Base-by-base conservation (phyloP, 768 basidiomycete genomes). In the Myochromella boudieri region DNA sequence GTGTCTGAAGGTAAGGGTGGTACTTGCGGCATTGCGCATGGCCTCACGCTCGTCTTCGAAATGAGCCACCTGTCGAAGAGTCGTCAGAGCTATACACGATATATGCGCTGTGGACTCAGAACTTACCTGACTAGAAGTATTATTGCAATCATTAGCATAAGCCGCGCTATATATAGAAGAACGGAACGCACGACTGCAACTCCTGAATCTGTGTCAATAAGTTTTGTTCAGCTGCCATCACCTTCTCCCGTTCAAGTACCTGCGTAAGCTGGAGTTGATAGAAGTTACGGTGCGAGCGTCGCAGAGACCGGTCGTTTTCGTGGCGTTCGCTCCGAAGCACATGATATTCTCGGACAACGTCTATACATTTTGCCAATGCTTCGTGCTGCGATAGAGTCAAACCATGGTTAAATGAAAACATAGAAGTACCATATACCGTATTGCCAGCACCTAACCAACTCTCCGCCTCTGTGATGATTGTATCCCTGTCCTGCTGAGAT, bases 391-490 rank as follows among this genome's bases (percentile, higher is more conserved):
- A 29, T 49, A 41, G 38, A 39, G n/a, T n/a, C n/a, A 26, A 25
- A 26, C 11, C 18, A 42, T 37, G 46, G 41, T 50, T 27, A 21
- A 33, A 34, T 36, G 46, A 22, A 33, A 41, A 26, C 49, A 3
- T 14, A 18, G 15, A 51, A 53, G 22, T 20, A 38, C 34, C 11
- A n/a, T 29, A 63, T 60, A 74, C 72, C 48, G 67, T 54, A 41
- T 75, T 75, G 0, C 68, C 62, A 24, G 68, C 49, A 33, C 68
- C 72, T n/a, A 86, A 67, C 79, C 81, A 87, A 25, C 59, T 53
- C 41, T 77, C 72, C 29, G 80, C 76, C 55, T 81, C 78, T 17
- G 57, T 57, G 20, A 76, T 62, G 17, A 81, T 58, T 6, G 66
- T 68, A 36, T 62, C 68, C n/a, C 15, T 25, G 11, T 24, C 21